These are phyloP conservation scores for Xerocomus amazonicus DNA, from an alignment of 1,284 basidiomycete species.

Conservation along the genomic window DNA sequence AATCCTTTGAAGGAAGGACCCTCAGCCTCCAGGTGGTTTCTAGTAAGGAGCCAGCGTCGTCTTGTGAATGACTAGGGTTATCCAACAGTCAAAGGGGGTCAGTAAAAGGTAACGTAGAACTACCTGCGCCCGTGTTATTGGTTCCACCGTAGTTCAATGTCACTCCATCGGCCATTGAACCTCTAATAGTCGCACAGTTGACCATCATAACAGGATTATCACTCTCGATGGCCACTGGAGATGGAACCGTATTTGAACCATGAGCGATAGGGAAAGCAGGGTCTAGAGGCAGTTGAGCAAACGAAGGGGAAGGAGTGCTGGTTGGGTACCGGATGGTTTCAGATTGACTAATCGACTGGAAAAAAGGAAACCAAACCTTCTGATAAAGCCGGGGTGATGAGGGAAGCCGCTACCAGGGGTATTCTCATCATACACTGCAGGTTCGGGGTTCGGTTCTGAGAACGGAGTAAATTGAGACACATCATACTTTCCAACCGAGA, in stretches of 20 bases:
- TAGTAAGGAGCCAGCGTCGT: neutral
- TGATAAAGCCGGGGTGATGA: neutral
- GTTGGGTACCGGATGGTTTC: neutral
- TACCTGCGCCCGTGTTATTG: slow-evolving; percentile 1
- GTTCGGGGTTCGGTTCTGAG: neutral
- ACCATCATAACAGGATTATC: neutral
- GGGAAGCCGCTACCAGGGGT: neutral
- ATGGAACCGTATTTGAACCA: neutral
- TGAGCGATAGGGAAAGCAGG: neutral
- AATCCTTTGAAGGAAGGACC: neutral
- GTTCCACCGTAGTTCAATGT: slow-evolving; percentile 1
- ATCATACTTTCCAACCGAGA: neutral
- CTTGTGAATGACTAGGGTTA: neutral
- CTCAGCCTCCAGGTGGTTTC: neutral
- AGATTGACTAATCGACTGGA: neutral
- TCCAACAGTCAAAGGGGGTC: neutral
- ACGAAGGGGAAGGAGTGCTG: neutral
- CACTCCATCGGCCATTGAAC: neutral
- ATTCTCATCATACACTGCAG: neutral
- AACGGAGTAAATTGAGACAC: neutral
- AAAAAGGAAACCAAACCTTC: neutral
- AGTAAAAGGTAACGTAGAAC: neutral
- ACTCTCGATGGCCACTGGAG: neutral
- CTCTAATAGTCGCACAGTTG: neutral
- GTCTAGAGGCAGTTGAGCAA: neutral